phyloP scores from a whole-genome alignment of 768 basidiomycete genomes.

The Ramaria sp. region DNA sequence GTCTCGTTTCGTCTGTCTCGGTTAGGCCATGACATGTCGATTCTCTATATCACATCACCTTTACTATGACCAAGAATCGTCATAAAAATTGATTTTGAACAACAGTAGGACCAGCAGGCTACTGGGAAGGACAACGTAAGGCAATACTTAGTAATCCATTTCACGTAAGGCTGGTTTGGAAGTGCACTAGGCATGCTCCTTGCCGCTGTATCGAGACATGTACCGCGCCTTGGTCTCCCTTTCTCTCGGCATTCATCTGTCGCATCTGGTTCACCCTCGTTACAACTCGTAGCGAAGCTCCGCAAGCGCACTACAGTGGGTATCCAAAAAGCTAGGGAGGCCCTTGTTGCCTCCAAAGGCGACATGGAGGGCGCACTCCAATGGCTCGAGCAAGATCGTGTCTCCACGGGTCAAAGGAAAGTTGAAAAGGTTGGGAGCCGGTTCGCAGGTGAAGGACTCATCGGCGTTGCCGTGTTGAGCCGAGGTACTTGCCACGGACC shows the following conservation, averaged over 20 bases:
- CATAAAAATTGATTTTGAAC: too few relatives aligned
- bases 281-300: slow-evolving; percentile 77
- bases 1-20: neutral
- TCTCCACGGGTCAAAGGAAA: slow-evolving; percentile 60
- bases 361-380: slow-evolving; percentile 61
- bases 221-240: neutral
- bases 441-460: slow-evolving; percentile 64
- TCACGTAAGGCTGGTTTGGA: neutral
- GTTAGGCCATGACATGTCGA: neutral
- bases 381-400: slow-evolving; percentile 75
- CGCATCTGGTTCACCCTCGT: slow-evolving; percentile 31
- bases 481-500: slow-evolving; percentile 36
- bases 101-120: too few relatives aligned
- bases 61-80: too few relatives aligned
- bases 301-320: slow-evolving; percentile 76
- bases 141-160: too few relatives aligned
- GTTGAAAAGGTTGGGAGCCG: slow-evolving; percentile 78
- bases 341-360: slow-evolving; percentile 64
- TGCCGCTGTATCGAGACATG: neutral
- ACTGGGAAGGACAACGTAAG: too few relatives aligned
- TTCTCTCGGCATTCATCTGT: slow-evolving; percentile 28
- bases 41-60: neutral
- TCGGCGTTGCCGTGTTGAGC: slow-evolving; percentile 68
- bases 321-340: slow-evolving; percentile 81
- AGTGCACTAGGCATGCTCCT: neutral